Conservation (phyloP, 2,329 filamentous ascomycete species). For the Onygena corvina region DNA sequence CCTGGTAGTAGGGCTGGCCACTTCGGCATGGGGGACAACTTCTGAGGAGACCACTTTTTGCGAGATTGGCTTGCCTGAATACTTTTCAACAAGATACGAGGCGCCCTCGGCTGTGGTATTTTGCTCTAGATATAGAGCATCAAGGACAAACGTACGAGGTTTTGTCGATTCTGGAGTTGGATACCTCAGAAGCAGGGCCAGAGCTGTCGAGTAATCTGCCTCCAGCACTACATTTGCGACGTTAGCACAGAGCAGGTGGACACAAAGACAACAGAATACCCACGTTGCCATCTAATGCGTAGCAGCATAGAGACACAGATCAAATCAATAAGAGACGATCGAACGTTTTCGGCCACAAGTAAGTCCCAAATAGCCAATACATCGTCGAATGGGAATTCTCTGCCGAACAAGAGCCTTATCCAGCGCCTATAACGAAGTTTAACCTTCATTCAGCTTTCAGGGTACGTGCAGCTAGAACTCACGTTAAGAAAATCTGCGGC, state of each 20-base stretch:
- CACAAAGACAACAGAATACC: constrained; percentile 24
- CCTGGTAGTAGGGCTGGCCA: neutral
- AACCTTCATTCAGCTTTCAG: constrained; percentile 1
- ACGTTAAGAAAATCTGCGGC: constrained; percentile 96
- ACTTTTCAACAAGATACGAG: constrained; percentile 35
- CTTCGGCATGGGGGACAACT: neutral
- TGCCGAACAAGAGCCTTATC: constrained; percentile 83
- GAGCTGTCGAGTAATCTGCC: constrained; percentile 73
- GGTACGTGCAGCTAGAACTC: constrained; percentile 23
- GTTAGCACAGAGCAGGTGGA: constrained; percentile 15
- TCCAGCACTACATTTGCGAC: constrained; percentile 51
- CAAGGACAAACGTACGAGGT: constrained; percentile 70
- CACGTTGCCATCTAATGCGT: constrained; percentile 78
- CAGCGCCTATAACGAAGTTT: constrained; percentile 52
- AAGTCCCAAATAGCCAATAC: constrained; percentile 80
- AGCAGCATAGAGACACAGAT: constrained; percentile 93
- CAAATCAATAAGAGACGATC: constrained; percentile 68
- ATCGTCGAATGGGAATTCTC: constrained; percentile 83
- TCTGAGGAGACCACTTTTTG: neutral
- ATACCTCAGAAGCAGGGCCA: constrained; percentile 75
- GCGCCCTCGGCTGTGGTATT: constrained; percentile 35
- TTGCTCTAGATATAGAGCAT: constrained; percentile 52
- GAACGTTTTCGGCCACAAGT: constrained; percentile 74
- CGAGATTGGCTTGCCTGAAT: constrained; percentile 28
- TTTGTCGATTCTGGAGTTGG: constrained; percentile 54